Base-by-base conservation (phyloP, 2,329 filamentous ascomycete genomes). In the Mollisiaceae sp. region DNA sequence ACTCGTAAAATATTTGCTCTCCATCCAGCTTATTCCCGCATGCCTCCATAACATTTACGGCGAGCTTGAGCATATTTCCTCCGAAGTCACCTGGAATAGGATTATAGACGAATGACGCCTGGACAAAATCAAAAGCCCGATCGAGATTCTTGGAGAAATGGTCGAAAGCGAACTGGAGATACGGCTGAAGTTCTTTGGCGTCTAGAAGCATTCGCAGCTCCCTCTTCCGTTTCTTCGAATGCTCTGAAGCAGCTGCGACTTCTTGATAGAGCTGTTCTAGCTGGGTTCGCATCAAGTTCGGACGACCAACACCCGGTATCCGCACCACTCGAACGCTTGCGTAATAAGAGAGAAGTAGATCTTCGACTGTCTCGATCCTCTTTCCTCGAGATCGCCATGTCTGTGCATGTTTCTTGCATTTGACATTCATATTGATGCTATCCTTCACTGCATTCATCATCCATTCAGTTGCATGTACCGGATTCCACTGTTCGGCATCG, bases 301-400 rank as follows among this genome's bases (percentile, higher is more conserved):
- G 50, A 18, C 50, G 50, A 32, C 50, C 50, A 18, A 54, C 18
- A n/a, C 50, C 50, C 32, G 50, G 50, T 54, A 54, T 54, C 4
- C 50, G 50, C 1, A 54, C 50, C 24, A 54, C 50, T 18, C 24
- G 8, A 6, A 54, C 50, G 14, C 24, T 32, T 3, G 50, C 50
- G 18, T 54, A 54, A 24, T 54, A 54, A 18, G 50, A 54, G 5
- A 54, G 27, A 18, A 54, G 50, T 5, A 54, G 14, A 18, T 54
- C 50, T 15, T 54, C 50, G 22, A 54, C 50, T 8, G 50, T 54
- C 24, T 54, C 50, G 24, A 54, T 54, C n/a, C 50, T 32, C 24
- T 54, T 54, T 18, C 50, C 50, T 54, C 50, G 50, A 32, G 50
- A 54, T 35, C 50, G 22, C 50, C 50, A 54, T 54, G 50, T 54